Conservation (phyloP, 2,329 filamentous ascomycete species). For the Calonectria leucothoes region DNA sequence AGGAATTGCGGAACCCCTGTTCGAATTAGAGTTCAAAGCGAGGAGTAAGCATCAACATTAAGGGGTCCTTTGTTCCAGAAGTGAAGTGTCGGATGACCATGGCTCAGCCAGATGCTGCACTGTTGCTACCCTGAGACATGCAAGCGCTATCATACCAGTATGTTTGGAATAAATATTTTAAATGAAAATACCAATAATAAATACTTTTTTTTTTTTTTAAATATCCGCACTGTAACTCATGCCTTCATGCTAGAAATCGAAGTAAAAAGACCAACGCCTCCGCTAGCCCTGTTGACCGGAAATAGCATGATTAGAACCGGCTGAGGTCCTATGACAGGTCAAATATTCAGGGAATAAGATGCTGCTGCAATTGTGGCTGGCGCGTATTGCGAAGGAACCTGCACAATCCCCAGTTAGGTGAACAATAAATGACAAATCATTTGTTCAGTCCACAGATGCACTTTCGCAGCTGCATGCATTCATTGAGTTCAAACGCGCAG, state of each 20-base stretch:
- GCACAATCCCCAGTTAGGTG: not conserved
- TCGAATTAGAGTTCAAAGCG: not conserved
- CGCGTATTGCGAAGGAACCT: not conserved
- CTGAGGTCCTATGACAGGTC: not conserved
- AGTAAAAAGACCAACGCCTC: not conserved
- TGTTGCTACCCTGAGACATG: no score
- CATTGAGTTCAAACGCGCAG: not conserved
- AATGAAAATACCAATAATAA: not conserved
- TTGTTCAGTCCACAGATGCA: not conserved
- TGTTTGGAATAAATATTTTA: not conserved
- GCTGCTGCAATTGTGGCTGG: not conserved
- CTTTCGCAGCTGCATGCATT: not conserved
- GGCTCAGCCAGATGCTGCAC: not conserved
- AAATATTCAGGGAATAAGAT: not conserved
- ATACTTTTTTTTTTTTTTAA: not conserved
- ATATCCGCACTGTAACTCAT: not conserved
- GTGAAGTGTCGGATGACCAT: not conserved
- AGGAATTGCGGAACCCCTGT: not conserved
- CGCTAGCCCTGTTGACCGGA: not conserved
- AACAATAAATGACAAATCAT: not conserved
- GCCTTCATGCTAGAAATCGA: not conserved
- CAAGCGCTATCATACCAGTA: not conserved
- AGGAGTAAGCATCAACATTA: no score
- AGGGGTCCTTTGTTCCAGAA: not conserved
- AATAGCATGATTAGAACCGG: not conserved